Evolutionary conservation across 225 moss, liverwort and hornwort genomes (phyloP).

Genomic region (Takakia lepidozioides): DNA sequence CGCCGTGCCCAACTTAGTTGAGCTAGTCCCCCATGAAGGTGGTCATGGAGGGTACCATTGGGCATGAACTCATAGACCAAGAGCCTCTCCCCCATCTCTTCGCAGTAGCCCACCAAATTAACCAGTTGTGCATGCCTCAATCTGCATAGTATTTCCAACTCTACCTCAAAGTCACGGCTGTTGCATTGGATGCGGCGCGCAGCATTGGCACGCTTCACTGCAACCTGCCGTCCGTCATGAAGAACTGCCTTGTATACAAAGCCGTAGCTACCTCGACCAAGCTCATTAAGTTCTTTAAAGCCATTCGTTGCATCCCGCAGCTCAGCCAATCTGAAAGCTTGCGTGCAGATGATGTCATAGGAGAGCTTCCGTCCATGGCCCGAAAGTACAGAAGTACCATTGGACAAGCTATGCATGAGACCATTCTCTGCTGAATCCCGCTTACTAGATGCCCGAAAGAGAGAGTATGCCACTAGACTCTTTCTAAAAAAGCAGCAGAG

Average conservation of each 20-base stretch:
- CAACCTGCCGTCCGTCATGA: constrained; percentile 49
- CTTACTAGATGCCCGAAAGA: constrained; percentile 15
- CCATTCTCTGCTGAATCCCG: constrained; percentile 20
- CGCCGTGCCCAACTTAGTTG: constrained; percentile 48
- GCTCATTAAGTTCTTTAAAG: constrained; percentile 57
- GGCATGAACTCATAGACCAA: constrained; percentile 69
- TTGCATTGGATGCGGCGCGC: constrained; percentile 51
- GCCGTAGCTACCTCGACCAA: constrained; percentile 56
- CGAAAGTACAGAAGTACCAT: constrained; percentile 16
- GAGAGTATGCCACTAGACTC: constrained; percentile 8
- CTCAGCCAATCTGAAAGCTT: constrained; percentile 42
- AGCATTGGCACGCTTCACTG: constrained; percentile 56
- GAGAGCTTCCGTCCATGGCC: constrained; percentile 16
- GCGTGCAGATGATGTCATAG: constrained; percentile 33
- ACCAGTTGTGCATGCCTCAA: constrained; percentile 56
- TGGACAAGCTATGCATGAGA: constrained; percentile 16
- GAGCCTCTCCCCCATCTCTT: constrained; percentile 65
- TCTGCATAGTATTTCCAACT: constrained; percentile 56
- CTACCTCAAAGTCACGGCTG: constrained; percentile 47
- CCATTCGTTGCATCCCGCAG: constrained; percentile 56
- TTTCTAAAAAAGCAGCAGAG: constrained; percentile 18
- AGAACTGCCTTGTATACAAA: constrained; percentile 57
- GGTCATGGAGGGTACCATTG: constrained; percentile 57
- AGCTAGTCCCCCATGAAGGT: constrained; percentile 49
- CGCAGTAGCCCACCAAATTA: constrained; percentile 61